Evolutionary conservation across 495 filamentous ascomycete genomes (phyloP), one percentile per base, ranked within the genome.

Genomic region (Cercophora samala): DNA sequence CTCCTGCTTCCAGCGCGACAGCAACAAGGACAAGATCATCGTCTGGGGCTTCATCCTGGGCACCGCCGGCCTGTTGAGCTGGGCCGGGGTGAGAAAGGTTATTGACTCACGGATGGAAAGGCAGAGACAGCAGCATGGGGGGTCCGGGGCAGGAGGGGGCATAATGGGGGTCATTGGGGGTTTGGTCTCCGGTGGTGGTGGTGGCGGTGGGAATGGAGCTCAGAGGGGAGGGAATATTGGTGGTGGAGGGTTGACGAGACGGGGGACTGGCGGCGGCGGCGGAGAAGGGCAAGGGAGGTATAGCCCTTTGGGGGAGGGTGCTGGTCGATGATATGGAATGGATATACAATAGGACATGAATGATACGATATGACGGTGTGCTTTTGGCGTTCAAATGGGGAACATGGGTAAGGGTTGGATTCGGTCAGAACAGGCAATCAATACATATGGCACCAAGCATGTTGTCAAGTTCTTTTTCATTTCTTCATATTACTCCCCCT

Each of bases 1-100:
- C 18, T 91, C 87, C 23, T 99, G 95, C 78, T 97, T 97, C 78
- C 93, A 97, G 77, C 84, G 94, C 67, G 94, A 98, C 75, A 93
- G 90, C 29, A 81, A 85, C 64, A 97, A 97, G 78, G 94, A 97
- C 72, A 85, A 92, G 77, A 85, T 93, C 37, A 93, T 99, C 25
- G 93, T 99, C 0, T 91, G 93, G 74, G 89, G 93, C 5, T 99
- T 99, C 75, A 92, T 99, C 24, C 78, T 93, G 65, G 89, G 91
- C 42, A 97, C 93, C 5, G 83, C 87, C n/a, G 91, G 91, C 3
- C 74, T 99, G 68, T 80, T 98, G 64, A 84, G 81, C 32, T 97
- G 91, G 87, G 94, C 95, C 1, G 86, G 85, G 18, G 76, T 90
- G 19, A 88, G 74, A 75, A 76, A 76, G 32, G 64, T 79, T 29